phyloP scores from a whole-genome alignment of 768 basidiomycete genomes.

The Postia placenta region DNA sequence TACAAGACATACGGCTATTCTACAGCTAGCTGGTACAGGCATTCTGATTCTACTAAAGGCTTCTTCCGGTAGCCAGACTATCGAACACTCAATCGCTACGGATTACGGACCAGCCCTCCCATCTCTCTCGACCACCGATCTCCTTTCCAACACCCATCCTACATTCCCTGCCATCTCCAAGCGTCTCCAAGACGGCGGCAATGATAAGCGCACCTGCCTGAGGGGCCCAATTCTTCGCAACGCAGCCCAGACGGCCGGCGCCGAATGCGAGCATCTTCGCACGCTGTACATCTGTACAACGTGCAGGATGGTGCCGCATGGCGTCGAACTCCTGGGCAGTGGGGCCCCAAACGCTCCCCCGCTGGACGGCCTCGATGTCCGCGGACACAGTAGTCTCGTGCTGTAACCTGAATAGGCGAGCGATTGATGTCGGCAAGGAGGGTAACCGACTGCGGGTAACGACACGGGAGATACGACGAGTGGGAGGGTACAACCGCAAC shows the following conservation, averaged over 20 bases:
- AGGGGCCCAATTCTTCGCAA: constrained; percentile 45
- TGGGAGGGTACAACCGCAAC: constrained; percentile 47
- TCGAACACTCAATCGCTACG: no score
- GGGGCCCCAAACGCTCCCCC: constrained; percentile 32
- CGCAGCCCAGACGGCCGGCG: constrained; percentile 38
- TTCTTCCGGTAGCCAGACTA: no score
- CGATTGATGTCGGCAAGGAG: constrained; percentile 2
- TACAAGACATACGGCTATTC: no score
- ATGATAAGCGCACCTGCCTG: constrained; percentile 44
- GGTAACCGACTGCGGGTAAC: constrained; percentile 3
- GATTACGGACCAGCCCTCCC: constrained; percentile 37
- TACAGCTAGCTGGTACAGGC: no score
- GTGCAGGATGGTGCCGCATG: constrained; percentile 29
- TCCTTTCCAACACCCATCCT: constrained; percentile 22
- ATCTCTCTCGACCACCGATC: constrained; percentile 35
- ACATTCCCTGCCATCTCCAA: constrained; percentile 23
- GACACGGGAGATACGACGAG: constrained; percentile 36
- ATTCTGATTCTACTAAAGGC: no score
- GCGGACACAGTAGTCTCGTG: constrained; percentile 16
- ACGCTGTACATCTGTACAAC: constrained; percentile 12
- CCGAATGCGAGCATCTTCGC: constrained; percentile 41
- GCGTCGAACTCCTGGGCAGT: constrained; percentile 38
- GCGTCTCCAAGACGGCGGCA: constrained; percentile 31
- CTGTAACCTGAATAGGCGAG: constrained; percentile 1
- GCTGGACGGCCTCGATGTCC: constrained; percentile 15